phyloP scores from a whole-genome alignment of 2,329 filamentous ascomycete genomes.

The Pseudogymnoascus sp. region DNA sequence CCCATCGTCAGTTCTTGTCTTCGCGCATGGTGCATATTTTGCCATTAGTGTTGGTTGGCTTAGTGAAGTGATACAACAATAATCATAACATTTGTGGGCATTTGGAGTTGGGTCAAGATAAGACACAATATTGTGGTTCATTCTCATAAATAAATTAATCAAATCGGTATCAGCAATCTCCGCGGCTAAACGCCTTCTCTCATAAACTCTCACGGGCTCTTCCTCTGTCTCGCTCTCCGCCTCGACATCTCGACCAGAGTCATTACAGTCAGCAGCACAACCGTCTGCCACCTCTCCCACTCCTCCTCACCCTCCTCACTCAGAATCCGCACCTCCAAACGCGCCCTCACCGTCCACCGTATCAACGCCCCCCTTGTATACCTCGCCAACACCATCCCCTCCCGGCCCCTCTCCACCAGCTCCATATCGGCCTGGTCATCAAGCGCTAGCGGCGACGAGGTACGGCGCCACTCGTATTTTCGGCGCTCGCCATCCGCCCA shows the following conservation, averaged over 20 bases:
- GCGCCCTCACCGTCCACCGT: background rate
- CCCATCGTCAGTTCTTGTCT: background rate
- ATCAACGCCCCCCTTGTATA: background rate
- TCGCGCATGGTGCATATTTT: background rate
- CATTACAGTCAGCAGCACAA: background rate
- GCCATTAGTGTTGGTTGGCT: background rate
- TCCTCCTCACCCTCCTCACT: background rate
- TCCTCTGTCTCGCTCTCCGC: background rate
- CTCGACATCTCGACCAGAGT: background rate
- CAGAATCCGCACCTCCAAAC: background rate
- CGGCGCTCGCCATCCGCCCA: conserved; percentile 9
- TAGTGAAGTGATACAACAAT: background rate
- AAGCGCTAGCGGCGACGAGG: background rate
- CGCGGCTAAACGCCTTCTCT: background rate
- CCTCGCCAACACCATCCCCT: background rate
- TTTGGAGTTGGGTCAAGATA: background rate
- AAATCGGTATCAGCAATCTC: background rate
- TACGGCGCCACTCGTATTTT: conserved; percentile 12
- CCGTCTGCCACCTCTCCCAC: background rate
- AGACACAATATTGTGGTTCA: background rate
- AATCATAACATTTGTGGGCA: background rate
- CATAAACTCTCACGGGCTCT: background rate
- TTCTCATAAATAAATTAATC: conserved; percentile 15
- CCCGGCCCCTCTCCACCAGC: conserved; percentile 12
- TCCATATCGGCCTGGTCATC: conserved; percentile 15